Conservation (phyloP, 352 stramenopile genomes). For the Pythium monospermum region DNA sequence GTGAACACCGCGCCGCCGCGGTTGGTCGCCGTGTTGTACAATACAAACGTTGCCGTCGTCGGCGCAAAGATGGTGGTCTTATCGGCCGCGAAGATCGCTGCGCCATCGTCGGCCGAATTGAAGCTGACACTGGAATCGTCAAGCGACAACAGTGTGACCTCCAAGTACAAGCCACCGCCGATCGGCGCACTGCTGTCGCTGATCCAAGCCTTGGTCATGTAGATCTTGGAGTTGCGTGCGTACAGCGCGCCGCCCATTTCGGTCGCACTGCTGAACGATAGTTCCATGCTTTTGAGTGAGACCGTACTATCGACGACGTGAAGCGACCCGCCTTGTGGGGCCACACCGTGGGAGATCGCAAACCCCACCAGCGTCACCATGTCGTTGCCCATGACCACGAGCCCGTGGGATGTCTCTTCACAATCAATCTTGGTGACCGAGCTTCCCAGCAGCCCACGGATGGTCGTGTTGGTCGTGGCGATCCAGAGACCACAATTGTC, state of each 20-base stretch:
- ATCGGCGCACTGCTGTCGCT: background rate
- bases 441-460: constrained; percentile 36
- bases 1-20: constrained; percentile 16
- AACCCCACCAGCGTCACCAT: constrained; percentile 23
- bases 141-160: background rate
- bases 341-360: constrained; percentile 18
- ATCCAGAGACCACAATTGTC: constrained; percentile 40
- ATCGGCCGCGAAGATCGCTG: constrained; percentile 6
- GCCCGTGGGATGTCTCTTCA: constrained; percentile 8
- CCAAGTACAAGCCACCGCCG: constrained; percentile 13
- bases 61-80: background rate
- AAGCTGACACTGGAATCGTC: background rate
- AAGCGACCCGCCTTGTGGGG: constrained; percentile 24
- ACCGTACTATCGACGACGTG: constrained; percentile 17
- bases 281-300: constrained; percentile 2
- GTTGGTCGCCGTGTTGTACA: background rate
- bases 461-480: constrained; percentile 18
- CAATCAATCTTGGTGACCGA: constrained; percentile 41
- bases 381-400: constrained; percentile 21
- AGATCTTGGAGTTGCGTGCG: constrained; percentile 23
- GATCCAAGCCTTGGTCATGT: constrained; percentile 3
- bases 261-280: constrained; percentile 6
- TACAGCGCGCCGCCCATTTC: constrained; percentile 33
- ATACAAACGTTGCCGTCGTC: background rate
- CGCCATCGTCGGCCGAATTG: constrained; percentile 8